Evolutionary conservation across 371 early-diverging fungal genomes (phyloP), one percentile per base, ranked within the genome.

Genomic region (Smittium culicis): DNA sequence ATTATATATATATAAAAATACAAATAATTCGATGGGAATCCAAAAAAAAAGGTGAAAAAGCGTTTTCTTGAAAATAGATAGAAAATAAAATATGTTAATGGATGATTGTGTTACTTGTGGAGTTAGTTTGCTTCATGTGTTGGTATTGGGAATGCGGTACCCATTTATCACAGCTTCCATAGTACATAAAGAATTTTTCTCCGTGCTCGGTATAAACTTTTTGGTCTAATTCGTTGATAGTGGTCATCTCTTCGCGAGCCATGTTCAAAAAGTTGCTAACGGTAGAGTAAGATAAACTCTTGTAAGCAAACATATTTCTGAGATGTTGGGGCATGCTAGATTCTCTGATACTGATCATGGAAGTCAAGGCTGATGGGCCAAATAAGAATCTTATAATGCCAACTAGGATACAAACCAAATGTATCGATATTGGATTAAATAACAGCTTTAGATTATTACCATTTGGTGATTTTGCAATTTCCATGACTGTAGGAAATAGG

Each of bases 401-500:
- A 0, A 80, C 79, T 14, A 73, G 59, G 24, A 64, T 64, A 14
- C 81, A 72, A n/a, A 83, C 66, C 1, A 74, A 35, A 5, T 70
- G 71, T 1, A 72, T 68, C 34, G 80, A 77, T 0, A 80, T 63
- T 0, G 73, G 75, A 28, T 69, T 71, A 17, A 85, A 75, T 55
- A 83, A 67, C 78, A 84, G 82, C 65, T 77, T 71, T 57, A 90
- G 73, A 35, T 81, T 73, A 5, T 79, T 77, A 1, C 92, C 93
- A 31, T 87, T 84, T 2, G 91, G 90, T 20, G 90, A 87, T 5
- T 80, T 72, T 0, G 83, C 85, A 66, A 93, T 89, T 29, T 84
- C 77, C 54, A 85, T 83, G 1, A 93, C 70, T 0, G 90, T 86
- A 11, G 93, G 93, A 69, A 91, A 92, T 64, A 93, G 74, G 0